Percentiles rank a stretch among this genome's conserved stretches.
phyloP scores from a whole-genome alignment of 2,329 filamentous ascomycete genomes.

The Leptographium procerum region DNA sequence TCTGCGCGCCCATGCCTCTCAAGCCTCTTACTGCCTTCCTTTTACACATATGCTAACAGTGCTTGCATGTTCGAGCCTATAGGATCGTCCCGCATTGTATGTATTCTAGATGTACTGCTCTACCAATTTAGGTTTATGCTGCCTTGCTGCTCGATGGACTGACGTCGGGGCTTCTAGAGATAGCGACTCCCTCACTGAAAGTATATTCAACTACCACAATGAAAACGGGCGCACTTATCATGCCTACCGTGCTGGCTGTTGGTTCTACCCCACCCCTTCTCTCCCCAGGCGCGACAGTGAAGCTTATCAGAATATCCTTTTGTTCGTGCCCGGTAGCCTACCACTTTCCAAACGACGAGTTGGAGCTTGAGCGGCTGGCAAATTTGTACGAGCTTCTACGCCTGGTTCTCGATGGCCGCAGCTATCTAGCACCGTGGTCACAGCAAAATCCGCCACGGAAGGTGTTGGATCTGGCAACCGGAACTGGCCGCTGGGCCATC shows the following conservation, averaged over 20 bases:
- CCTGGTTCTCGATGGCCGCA: constrained; percentile 18
- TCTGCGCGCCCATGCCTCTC: background rate
- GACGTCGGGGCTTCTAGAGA: constrained; percentile 11
- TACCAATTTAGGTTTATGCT: background rate
- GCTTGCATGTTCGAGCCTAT: background rate
- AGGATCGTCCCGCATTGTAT: background rate
- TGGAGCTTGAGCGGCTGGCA: constrained; percentile 20
- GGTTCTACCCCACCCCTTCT: constrained; percentile 6
- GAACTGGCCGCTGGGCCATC: constrained; percentile 55
- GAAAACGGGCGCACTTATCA: constrained; percentile 23
- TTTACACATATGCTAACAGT: background rate
- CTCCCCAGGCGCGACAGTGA: background rate
- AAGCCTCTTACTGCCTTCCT: no score
- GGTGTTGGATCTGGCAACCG: constrained; percentile 32
- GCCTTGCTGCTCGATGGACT: background rate
- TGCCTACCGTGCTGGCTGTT: constrained; percentile 20
- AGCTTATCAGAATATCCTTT: background rate
- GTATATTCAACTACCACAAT: constrained; percentile 18
- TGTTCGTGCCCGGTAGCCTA: constrained; percentile 18
- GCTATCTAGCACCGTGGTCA: constrained; percentile 20
- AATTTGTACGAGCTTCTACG: constrained; percentile 21
- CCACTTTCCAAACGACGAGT: constrained; percentile 21
- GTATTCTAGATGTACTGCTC: no score
- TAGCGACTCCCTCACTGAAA: constrained; percentile 19
- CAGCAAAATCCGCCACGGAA: constrained; percentile 15